Evolutionary conservation across 2,329 filamentous ascomycete species (phyloP).

Genomic region (Colletotrichum tanaceti): DNA sequence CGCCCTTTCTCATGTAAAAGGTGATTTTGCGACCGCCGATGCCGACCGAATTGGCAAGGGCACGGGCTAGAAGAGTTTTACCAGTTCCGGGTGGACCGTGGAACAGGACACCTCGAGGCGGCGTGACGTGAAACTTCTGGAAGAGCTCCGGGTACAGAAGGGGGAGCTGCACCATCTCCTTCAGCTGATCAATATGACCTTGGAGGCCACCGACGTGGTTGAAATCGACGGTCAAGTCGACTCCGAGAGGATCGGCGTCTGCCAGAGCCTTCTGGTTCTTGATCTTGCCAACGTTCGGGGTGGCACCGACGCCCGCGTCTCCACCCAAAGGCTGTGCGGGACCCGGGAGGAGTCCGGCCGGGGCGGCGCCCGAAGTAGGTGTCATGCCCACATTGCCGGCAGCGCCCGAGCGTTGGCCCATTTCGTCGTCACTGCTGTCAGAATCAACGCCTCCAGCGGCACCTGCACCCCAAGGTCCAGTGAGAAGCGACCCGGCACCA

Average conservation of each 20-base stretch:
- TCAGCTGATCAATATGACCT: slow-evolving; percentile 94
- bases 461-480: slow-evolving; percentile 78
- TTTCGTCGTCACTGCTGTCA: slow-evolving; percentile 96
- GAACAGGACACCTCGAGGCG: slow-evolving; percentile 93
- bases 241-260: slow-evolving; percentile 93
- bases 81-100: slow-evolving; percentile 97
- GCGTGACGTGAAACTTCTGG: slow-evolving; percentile 88
- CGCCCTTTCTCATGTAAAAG: slow-evolving; percentile 99
- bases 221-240: slow-evolving; percentile 93
- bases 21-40: slow-evolving; percentile 93
- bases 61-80: slow-evolving; percentile 95
- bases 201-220: slow-evolving; percentile 93
- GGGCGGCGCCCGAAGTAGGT: slow-evolving; percentile 62
- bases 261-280: slow-evolving; percentile 93
- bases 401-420: slow-evolving; percentile 68
- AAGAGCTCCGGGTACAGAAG: slow-evolving; percentile 96
- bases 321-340: slow-evolving; percentile 50
- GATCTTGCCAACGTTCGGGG: slow-evolving; percentile 90
- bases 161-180: slow-evolving; percentile 98
- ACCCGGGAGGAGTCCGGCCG: slow-evolving; percentile 58
- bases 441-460: slow-evolving; percentile 86
- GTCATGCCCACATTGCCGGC: slow-evolving; percentile 69
- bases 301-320: slow-evolving; percentile 54
- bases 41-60: slow-evolving; percentile 90
- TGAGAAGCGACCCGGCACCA: slow-evolving; percentile 77